These are phyloP conservation scores for Clitoria ternatea DNA, from an alignment of 306 rosid species.

Conservation along the genomic window DNA sequence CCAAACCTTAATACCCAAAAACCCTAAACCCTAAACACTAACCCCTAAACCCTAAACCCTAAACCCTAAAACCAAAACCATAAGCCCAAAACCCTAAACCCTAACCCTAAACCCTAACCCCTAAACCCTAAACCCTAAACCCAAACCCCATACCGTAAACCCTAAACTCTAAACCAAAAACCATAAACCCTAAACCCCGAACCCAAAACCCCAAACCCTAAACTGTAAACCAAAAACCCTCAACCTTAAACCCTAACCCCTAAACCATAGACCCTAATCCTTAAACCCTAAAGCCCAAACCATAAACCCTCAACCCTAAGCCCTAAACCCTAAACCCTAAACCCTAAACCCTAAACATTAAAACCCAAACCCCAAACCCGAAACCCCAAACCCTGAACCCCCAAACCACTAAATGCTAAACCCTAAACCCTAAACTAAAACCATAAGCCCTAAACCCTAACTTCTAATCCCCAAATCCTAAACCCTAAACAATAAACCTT, in stretches of 20 bases:
- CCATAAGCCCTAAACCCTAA: too few relatives aligned
- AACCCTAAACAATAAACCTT: background rate
- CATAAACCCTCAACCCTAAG: background rate
- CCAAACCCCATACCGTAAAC: background rate
- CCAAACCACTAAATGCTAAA: too few relatives aligned
- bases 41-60: too few relatives aligned
- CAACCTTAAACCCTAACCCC: conserved; percentile 5
- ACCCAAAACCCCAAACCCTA: too few relatives aligned
- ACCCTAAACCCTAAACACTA: conserved; percentile 1
- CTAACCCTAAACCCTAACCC: background rate
- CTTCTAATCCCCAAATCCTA: background rate
- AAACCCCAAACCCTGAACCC: too few relatives aligned
- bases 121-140: background rate
- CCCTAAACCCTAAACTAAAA: too few relatives aligned
- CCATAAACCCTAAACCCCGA: too few relatives aligned
- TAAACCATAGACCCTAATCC: background rate
- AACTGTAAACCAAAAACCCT: too few relatives aligned
- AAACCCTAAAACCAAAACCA: too few relatives aligned
- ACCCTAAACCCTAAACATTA: too few relatives aligned
- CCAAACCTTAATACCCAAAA: background rate
- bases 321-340: conserved; percentile 1
- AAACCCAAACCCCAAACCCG: too few relatives aligned
- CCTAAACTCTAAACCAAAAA: too few relatives aligned
- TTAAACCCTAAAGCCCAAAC: background rate
- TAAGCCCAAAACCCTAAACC: background rate